A percentile compares a stretch with the other conserved stretches of the same genome.
Conservation (phyloP, 140 eudicot species). For the Ambrosia hybrid region DNA sequence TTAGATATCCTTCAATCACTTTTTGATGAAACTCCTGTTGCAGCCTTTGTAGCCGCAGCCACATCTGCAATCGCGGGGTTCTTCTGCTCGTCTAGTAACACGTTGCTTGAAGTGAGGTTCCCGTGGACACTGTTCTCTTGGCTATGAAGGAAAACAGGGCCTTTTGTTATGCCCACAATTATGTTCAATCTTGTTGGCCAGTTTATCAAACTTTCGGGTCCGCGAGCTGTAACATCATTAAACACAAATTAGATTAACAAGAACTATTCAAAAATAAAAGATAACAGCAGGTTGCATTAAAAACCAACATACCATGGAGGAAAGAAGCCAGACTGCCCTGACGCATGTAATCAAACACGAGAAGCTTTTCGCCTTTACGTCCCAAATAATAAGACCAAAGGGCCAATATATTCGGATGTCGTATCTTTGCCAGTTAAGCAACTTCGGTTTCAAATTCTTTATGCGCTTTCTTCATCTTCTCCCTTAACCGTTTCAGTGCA, state of each 20-base stretch:
- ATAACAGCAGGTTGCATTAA: neutral
- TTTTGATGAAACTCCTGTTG: slow-evolving; percentile 33
- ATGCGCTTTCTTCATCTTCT: slow-evolving; percentile 78
- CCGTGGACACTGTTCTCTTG: slow-evolving; percentile 70
- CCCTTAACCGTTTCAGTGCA: slow-evolving; percentile 87
- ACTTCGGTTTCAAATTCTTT: slow-evolving; percentile 87
- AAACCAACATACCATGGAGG: slow-evolving; percentile 72
- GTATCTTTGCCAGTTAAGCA: slow-evolving; percentile 68
- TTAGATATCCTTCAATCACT: slow-evolving; percentile 23
- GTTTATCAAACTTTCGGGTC: slow-evolving; percentile 69
- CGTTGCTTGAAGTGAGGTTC: slow-evolving; percentile 76
- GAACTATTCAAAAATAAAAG: neutral
- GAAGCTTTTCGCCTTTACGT: slow-evolving; percentile 96
- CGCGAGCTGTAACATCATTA: slow-evolving; percentile 55
- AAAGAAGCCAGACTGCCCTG: slow-evolving; percentile 92
- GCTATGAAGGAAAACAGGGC: slow-evolving; percentile 65
- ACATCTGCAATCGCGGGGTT: slow-evolving; percentile 73
- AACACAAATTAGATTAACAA: neutral
- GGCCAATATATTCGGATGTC: slow-evolving; percentile 74
- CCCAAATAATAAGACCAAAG: slow-evolving; percentile 90
- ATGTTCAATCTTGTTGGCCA: slow-evolving; percentile 88
- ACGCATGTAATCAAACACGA: slow-evolving; percentile 88
- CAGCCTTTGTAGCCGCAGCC: slow-evolving; percentile 10
- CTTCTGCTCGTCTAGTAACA: slow-evolving; percentile 68
- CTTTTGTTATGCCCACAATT: slow-evolving; percentile 72